Evolutionary conservation across 306 rosid genomes (phyloP).

Genomic region (Prunus fruticosa): DNA sequence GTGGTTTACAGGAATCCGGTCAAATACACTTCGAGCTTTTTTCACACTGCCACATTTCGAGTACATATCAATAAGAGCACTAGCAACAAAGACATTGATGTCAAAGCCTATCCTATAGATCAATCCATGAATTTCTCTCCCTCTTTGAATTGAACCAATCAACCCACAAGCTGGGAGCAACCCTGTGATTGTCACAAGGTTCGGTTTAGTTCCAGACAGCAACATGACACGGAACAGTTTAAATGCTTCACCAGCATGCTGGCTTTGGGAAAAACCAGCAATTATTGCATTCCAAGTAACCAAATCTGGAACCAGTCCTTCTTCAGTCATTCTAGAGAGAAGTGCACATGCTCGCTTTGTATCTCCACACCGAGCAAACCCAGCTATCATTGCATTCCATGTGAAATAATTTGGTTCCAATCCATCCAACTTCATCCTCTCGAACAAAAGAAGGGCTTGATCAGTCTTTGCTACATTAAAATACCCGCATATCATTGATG

Average conservation of each 20-base stretch:
- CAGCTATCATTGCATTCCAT: constrained; percentile 58
- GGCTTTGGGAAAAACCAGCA: constrained; percentile 49
- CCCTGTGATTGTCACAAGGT: constrained; percentile 49
- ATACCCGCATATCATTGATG: constrained; percentile 56
- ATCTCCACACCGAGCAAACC: constrained; percentile 52
- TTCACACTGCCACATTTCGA: constrained; percentile 53
- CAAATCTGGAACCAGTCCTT: constrained; percentile 50
- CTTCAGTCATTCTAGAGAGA: constrained; percentile 44
- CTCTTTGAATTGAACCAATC: constrained; percentile 37
- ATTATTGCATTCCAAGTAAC: constrained; percentile 65
- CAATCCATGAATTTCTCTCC: constrained; percentile 62
- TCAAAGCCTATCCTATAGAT: constrained; percentile 46
- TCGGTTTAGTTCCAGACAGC: constrained; percentile 40
- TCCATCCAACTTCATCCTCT: constrained; percentile 62
- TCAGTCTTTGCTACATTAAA: constrained; percentile 38
- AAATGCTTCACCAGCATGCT: constrained; percentile 33
- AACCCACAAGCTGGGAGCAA: constrained; percentile 62
- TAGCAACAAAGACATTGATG: constrained; percentile 44
- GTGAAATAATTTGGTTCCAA: constrained; percentile 64
- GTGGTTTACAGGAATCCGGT: constrained; percentile 36
- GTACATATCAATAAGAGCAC: constrained; percentile 66
- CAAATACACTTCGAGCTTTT: constrained; percentile 45
- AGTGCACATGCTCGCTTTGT: constrained; percentile 27
- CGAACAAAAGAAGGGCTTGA: constrained; percentile 43
- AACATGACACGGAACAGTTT: constrained; percentile 46